Evolutionary conservation across 169 alveolate genomes (phyloP), one percentile per base, ranked within the genome.

Genomic region (Plasmodium sp.): DNA sequence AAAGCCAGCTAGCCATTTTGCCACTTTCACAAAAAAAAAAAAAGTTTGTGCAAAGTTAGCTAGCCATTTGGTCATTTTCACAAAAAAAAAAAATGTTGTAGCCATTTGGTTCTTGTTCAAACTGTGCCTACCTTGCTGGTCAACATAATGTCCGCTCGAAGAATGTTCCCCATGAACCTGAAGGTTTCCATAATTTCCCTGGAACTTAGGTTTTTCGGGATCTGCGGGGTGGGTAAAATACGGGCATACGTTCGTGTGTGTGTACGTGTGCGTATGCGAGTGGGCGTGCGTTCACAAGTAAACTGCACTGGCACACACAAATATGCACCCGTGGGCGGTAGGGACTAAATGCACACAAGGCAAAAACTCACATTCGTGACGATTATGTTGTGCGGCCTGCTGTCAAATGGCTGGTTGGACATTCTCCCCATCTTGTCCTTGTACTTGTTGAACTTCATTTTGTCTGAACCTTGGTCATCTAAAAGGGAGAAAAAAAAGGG

Each of bases 121-220:
- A 67, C 18, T 27, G 7, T 67, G 22, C 77, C 43, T 86, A 86
- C 93, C 85, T 75, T 86, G 93, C 93, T 86, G 41, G 93, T 86
- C 54, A 86, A 12, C 93, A 86, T 86, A 54, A 86, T 86, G 22
- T 79, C 93, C 1, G 93, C 93, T 77, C 93, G 82, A 54, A 86
- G 81, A 31, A 86, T 84, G 31, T 86, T 86, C 22, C 93, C 93
- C 81, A 86, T 79, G 34, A 74, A 86, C 67, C 67, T 86, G 43
- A 86, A 86, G 39, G 93, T 86, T 77, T 86, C 93, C 85, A 86
- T 9, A 22, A 86, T 75, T 18, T 86, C 93, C 33, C 85, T 36
- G 27, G 93, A 75, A 39, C 56, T 86, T 74, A 86, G 67, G 18
- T 86, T 79, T 86, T 77, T 86, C 7, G 93, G 93, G 43, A 86